phyloP scores from a whole-genome alignment of 2,329 filamentous ascomycete genomes.

The Arthrobotrys iridis region DNA sequence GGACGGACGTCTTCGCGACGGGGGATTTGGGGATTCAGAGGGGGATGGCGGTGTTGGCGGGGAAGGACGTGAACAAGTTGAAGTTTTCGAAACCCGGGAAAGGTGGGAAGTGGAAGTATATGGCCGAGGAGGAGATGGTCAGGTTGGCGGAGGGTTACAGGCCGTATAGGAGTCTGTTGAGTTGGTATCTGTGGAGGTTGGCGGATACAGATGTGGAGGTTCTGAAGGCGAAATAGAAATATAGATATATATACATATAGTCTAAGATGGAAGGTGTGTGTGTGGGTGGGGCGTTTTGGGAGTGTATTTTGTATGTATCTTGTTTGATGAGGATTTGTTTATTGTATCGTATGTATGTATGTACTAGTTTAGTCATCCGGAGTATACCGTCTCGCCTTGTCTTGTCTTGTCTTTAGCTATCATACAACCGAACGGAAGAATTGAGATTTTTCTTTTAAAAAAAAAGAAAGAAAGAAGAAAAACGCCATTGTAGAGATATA shows the following conservation, averaged over 20 bases:
- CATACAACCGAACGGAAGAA: conserved; percentile 11
- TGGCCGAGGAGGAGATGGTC: conserved; percentile 91
- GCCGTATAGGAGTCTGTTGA: conserved; percentile 71
- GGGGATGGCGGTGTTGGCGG: conserved; percentile 88
- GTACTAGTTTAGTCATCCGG: too few species aligned
- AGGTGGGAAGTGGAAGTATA: conserved; percentile 93
- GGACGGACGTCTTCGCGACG: conserved; percentile 90
- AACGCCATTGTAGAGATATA: too few species aligned
- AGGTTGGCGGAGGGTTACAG: conserved; percentile 80
- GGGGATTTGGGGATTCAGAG: conserved; percentile 94
- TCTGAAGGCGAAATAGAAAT: conserved; percentile 59
- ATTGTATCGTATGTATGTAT: too few species aligned
- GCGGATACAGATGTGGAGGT: conserved; percentile 77
- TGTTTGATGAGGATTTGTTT: conserved; percentile 5
- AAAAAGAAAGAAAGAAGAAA: background rate
- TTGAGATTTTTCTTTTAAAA: too few species aligned
- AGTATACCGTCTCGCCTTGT: too few species aligned
- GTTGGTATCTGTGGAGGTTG: conserved; percentile 81
- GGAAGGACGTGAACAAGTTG: conserved; percentile 82
- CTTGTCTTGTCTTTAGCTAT: conserved; percentile 2
- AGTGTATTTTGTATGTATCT: background rate
- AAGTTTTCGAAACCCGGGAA: conserved; percentile 73
- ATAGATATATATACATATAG: background rate
- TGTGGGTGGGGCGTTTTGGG: background rate
- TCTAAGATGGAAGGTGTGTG: background rate